phyloP scores from a whole-genome alignment of 1,284 basidiomycete species.

The Ceratobasidium sp. region DNA sequence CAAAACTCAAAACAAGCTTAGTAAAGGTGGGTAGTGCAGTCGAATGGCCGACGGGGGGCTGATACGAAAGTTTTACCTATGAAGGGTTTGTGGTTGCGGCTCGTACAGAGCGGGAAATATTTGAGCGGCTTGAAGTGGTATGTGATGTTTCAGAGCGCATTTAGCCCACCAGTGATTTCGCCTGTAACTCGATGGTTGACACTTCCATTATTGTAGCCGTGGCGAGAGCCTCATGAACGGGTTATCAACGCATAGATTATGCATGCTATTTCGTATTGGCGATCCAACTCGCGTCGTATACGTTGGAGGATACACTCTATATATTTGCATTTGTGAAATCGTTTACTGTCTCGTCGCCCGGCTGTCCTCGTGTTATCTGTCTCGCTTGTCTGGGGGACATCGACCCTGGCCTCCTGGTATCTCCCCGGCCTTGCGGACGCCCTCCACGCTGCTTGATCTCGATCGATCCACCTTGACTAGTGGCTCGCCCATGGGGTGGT shows the following conservation, averaged over 20 bases:
- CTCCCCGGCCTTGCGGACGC: conserved; percentile 23
- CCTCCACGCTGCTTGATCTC: conserved; percentile 23
- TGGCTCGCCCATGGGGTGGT: conserved; percentile 31
- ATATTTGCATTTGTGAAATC: conserved; percentile 36
- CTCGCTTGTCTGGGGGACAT: conserved; percentile 37
- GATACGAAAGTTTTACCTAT: background rate
- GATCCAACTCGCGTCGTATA: conserved; percentile 10
- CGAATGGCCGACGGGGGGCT: conserved; percentile 22
- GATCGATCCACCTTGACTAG: conserved; percentile 15
- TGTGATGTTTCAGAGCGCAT: background rate
- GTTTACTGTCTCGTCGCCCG: conserved; percentile 28
- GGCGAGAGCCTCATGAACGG: conserved; percentile 82
- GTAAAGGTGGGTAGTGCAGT: conserved; percentile 66
- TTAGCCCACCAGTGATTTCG: conserved; percentile 17
- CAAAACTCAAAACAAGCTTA: conserved; percentile 70
- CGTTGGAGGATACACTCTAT: conserved; percentile 16
- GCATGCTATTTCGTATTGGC: conserved; percentile 22
- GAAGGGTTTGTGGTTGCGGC: conserved; percentile 82
- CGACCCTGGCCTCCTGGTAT: conserved; percentile 14
- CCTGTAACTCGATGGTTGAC: conserved; percentile 8
- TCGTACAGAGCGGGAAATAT: conserved; percentile 87
- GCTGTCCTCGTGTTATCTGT: conserved; percentile 28
- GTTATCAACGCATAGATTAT: conserved; percentile 49
- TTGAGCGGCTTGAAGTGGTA: conserved; percentile 71
- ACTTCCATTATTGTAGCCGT: conserved; percentile 60